Conservation (phyloP, 2,329 filamentous ascomycete genomes). For the Colletotrichum somersetense region DNA sequence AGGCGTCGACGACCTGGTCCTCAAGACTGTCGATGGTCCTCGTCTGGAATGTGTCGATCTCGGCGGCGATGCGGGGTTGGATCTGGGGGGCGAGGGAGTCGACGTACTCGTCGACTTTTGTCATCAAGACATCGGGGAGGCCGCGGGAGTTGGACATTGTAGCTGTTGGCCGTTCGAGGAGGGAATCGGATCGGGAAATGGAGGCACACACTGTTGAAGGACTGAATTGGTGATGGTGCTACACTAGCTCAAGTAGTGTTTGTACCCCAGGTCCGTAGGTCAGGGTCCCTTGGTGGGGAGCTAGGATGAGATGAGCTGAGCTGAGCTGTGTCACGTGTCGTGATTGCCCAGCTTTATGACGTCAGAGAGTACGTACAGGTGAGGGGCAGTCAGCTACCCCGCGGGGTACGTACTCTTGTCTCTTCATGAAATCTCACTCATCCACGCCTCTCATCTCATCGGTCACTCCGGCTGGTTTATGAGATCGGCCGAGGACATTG, state of each 20-base stretch:
- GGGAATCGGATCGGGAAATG: background rate
- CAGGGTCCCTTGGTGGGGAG: constrained; percentile 13
- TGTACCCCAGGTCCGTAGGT: background rate
- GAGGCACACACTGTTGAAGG: constrained; percentile 1
- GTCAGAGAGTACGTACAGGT: background rate
- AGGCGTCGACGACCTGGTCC: constrained; percentile 58
- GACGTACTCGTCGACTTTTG: constrained; percentile 60
- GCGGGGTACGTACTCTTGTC: background rate
- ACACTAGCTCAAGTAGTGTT: background rate
- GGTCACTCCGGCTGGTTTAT: background rate
- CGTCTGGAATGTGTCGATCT: constrained; percentile 58
- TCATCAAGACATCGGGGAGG: constrained; percentile 58
- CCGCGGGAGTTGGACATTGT: constrained; percentile 51
- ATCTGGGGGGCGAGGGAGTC: constrained; percentile 61
- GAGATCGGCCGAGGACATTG: too few species aligned
- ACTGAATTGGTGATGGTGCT: constrained; percentile 9
- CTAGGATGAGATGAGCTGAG: background rate
- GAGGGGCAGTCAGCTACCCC: background rate
- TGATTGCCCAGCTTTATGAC: background rate
- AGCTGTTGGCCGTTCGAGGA: background rate
- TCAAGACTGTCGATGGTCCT: constrained; percentile 62
- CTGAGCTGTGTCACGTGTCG: constrained; percentile 7
- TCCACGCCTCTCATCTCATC: background rate
- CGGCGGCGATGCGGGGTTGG: constrained; percentile 59
- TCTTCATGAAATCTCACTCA: background rate